Base-by-base conservation (phyloP, 805 yeast species). In the Gaillardinia entomophila region DNA sequence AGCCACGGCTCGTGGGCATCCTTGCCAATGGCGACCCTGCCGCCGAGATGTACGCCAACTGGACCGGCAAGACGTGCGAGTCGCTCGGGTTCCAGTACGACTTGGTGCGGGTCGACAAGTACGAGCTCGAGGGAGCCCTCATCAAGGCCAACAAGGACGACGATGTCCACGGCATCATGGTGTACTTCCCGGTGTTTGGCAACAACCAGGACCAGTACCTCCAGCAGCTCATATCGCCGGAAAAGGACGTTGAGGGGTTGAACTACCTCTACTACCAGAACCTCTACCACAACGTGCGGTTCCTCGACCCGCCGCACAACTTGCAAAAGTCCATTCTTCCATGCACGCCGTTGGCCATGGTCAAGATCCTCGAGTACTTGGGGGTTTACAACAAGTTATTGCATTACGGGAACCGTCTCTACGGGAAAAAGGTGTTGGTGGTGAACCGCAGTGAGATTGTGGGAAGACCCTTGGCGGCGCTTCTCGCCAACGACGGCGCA, bases 401-500 rank as follows among this genome's bases (percentile, higher is more conserved):
- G 37, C 82, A 84, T 17, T 83, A 88, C 51, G 98, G 98, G 4
- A 88, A 92, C 65, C 72, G 96, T 41, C 68, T 92, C 15, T 92
- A 86, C 49, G 98, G 98, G 28, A 89, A 88, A 60, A 90, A 92
- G 32, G 72, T 90, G 35, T 79, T 94, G 30, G 79, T 92, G 28
- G 89, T 92, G 32, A 92, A 92, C 62, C 72, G 98, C 51, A 84
- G 95, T 10, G 98, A 92, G 60, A 90, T 92, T 50, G 98, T 92
- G 15, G 98, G 98, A 10, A 77, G 98, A 46, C 98, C 98, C 1
- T 66, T 92, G 38, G 97, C 97, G 22, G 97, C 98, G 0, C 60
- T 92, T 24, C 66, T 92, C 42, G 97, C 98, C 13, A 92, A 92
- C 51, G 98, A 92, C 53, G 98, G 98, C 41, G 98, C 98, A 15